Evolutionary conservation across 1,284 basidiomycete genomes (phyloP), one percentile per base, ranked within the genome.

Genomic region (Xerocomus amazonicus): DNA sequence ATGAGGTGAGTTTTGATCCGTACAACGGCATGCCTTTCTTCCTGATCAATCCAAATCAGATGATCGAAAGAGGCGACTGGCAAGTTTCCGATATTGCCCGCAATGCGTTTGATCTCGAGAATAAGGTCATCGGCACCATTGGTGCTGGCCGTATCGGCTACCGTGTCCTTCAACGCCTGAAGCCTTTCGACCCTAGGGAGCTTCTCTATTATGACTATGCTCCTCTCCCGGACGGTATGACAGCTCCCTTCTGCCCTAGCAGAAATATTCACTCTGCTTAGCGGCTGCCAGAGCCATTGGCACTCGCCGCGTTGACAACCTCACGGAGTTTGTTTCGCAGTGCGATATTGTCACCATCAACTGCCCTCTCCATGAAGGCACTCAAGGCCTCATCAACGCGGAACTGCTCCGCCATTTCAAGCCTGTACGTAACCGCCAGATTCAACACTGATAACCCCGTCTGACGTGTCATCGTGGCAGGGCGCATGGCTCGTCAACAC

Each of bases 151-250:
- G 90, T 49, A 95, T 97, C 66, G 93, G 92, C 9, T 91, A 90
- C 78, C 81, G 91, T 64, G 90, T 97, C 14, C 78, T 97, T 38
- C 88, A 96, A 73, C 84, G 93, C 51, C 76, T 97, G 48, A 68
- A 81, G 50, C 87, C 90, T 4, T 97, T 97, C 73, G 79, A 92
- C 73, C 82, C 80, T 77, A 94, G 93, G 70, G 90, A 95, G 68
- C 81, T 96, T 44, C 73, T 96, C 47, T 96, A 95, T 79, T 96
- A 88, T 70, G 94, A 97, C 74, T 96, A 97, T 71, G 76, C 81
- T 27, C 73, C 85, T 51, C 82, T 96, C 40, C 87, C 90, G 17
- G 73, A 73, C 50, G 78, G 81, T 82, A 38, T 63, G 51, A 31
- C 12, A 13, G 16, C 26, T 16, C 33, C 34, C 2, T 13, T 32